These are phyloP conservation scores for Hemisphaericaspora lyxosophila DNA, from an alignment of 1,139 yeast species.

Conservation along the genomic window DNA sequence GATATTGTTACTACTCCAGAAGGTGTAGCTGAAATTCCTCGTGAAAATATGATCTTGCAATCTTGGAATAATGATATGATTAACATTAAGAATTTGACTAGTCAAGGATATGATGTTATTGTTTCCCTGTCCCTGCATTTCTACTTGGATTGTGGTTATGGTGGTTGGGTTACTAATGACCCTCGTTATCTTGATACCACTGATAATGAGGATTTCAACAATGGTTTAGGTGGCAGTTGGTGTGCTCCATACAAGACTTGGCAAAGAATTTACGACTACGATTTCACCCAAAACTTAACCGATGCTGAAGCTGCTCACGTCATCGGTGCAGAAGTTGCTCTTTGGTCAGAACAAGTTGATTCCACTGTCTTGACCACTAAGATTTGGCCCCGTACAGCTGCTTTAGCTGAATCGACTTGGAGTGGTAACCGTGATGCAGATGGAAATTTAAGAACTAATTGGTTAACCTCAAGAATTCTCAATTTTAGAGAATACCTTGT, in stretches of 20 bases:
- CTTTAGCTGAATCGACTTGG: conserved; percentile 49
- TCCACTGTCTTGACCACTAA: conserved; percentile 35
- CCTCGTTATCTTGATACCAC: conserved; percentile 31
- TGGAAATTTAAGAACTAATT: conserved; percentile 32
- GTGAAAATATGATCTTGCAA: conserved; percentile 36
- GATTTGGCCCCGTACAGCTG: conserved; percentile 51
- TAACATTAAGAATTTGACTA: conserved; percentile 30
- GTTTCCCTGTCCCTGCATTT: conserved; percentile 38
- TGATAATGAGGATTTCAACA: conserved; percentile 28
- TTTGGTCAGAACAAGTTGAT: conserved; percentile 50
- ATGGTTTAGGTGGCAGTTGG: conserved; percentile 45
- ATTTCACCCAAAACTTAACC: conserved; percentile 37
- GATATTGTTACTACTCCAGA: conserved; percentile 35
- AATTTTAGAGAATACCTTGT: conserved; percentile 47
- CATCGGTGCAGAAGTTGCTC: conserved; percentile 46
- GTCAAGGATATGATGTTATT: conserved; percentile 43
- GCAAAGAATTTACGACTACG: conserved; percentile 47
- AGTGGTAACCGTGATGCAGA: conserved; percentile 38
- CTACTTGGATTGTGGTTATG: conserved; percentile 50
- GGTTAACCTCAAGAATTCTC: conserved; percentile 40
- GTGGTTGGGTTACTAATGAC: conserved; percentile 44
- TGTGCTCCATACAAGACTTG: conserved; percentile 52
- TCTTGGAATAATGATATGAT: conserved; percentile 36
- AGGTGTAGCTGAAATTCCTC: conserved; percentile 26
- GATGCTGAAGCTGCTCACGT: conserved; percentile 31